Conservation (phyloP, 306 rosid species). For the Quercus robur region DNA sequence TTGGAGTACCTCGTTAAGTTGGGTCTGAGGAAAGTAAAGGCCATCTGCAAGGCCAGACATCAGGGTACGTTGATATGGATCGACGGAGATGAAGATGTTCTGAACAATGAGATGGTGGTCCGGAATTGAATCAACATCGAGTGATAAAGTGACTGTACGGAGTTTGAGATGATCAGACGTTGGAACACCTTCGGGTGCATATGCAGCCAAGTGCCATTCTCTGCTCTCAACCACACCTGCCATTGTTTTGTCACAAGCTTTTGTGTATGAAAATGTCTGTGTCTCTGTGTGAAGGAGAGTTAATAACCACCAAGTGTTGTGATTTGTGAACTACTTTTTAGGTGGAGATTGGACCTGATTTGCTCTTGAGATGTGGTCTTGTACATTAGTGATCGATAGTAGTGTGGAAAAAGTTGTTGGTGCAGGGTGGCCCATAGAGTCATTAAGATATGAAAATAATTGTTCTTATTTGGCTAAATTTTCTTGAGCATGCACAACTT, state of each 20-base stretch:
- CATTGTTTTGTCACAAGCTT: constrained; percentile 1
- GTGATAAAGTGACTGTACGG: constrained; percentile 28
- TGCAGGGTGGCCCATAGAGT: too few relatives aligned
- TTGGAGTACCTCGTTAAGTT: constrained; percentile 30
- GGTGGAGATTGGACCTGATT: too few relatives aligned
- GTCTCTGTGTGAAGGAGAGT: too few relatives aligned
- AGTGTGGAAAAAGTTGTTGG: too few relatives aligned
- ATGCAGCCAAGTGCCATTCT: constrained; percentile 59
- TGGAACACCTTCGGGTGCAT: constrained; percentile 52
- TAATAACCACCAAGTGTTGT: too few relatives aligned
- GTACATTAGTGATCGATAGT: too few relatives aligned
- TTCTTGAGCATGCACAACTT: too few relatives aligned
- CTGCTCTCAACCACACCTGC: constrained; percentile 28
- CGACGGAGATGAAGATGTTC: constrained; percentile 42
- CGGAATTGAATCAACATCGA: constrained; percentile 40
- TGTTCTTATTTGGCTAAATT: too few relatives aligned
- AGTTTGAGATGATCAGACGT: constrained; percentile 48
- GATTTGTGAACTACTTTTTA: too few relatives aligned
- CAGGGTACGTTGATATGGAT: constrained; percentile 47
- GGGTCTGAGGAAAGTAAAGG: constrained; percentile 24
- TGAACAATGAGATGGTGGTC: constrained; percentile 34
- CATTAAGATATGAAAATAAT: too few relatives aligned
- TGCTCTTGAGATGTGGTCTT: too few relatives aligned
- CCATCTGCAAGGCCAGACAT: constrained; percentile 51
- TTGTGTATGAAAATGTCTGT: not conserved